Conservation (phyloP, 176 grass and related monocot species). For the Oropetium thomaeum region DNA sequence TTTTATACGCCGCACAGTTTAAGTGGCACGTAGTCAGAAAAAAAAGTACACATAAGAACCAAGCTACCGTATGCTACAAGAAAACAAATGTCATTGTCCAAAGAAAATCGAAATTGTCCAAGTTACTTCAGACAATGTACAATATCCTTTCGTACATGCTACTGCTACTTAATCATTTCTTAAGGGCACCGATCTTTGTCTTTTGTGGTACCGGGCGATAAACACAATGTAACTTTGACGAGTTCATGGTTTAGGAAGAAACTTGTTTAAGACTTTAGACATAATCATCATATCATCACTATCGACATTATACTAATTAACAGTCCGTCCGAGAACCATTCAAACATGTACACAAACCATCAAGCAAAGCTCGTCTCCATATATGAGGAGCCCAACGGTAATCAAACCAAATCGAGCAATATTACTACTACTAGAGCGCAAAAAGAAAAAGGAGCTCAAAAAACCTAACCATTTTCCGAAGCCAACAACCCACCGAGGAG, state of each 20-base stretch:
- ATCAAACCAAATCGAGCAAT: background rate
- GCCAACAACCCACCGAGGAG: constrained; percentile 13
- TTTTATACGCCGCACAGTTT: background rate
- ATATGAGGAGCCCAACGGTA: background rate
- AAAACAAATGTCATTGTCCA: background rate
- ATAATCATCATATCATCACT: background rate
- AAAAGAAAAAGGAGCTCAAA: background rate
- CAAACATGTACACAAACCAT: background rate
- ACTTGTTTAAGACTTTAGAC: background rate
- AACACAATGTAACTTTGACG: background rate
- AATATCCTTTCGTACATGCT: background rate
- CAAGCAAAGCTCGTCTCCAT: background rate
- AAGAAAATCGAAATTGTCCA: background rate
- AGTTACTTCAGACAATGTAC: background rate
- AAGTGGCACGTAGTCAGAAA: background rate
- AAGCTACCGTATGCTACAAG: background rate
- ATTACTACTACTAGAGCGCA: no score
- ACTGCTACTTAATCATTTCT: background rate
- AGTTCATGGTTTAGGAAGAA: background rate
- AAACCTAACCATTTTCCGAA: background rate
- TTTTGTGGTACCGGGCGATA: background rate
- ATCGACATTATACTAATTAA: background rate
- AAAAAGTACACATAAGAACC: background rate
- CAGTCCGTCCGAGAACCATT: background rate
- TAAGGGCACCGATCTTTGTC: background rate